phyloP scores from a whole-genome alignment of 192 early-diverging fungal species.

The Anaeromyces robustus region DNA sequence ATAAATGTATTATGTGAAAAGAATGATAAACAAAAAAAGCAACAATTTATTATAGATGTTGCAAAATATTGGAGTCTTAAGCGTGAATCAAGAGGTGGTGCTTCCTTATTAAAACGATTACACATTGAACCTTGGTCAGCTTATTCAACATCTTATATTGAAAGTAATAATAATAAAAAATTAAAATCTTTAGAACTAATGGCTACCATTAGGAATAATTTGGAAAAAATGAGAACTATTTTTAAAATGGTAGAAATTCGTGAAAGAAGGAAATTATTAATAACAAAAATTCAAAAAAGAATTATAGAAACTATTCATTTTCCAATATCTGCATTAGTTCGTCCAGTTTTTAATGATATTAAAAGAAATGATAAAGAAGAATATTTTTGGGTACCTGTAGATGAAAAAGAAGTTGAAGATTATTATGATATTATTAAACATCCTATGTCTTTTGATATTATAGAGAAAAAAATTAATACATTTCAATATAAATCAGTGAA shows the following conservation, averaged over 20 bases:
- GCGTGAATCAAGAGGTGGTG: slow-evolving; percentile 71
- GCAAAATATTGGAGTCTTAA: slow-evolving; percentile 94
- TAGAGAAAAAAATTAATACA: slow-evolving; percentile 33
- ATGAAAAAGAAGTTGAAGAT: slow-evolving; percentile 48
- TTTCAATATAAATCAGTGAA: slow-evolving; percentile 40
- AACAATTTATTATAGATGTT: slow-evolving; percentile 44
- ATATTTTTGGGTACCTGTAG: slow-evolving; percentile 54
- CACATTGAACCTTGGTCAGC: slow-evolving; percentile 61
- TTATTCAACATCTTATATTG: slow-evolving; percentile 43
- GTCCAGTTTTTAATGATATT: slow-evolving; percentile 3
- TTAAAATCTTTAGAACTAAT: slow-evolving; percentile 61
- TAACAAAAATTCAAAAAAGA: slow-evolving; percentile 44
- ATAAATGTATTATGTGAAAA: not conserved
- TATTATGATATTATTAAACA: slow-evolving; percentile 48
- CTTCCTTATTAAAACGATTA: slow-evolving; percentile 84
- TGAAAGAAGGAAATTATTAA: not conserved
- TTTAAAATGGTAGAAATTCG: not conserved
- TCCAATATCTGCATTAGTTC: not conserved
- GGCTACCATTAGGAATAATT: not conserved
- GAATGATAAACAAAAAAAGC: slow-evolving; percentile 18
- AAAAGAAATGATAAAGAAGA: slow-evolving; percentile 33
- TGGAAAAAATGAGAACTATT: not conserved
- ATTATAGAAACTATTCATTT: slow-evolving; percentile 8
- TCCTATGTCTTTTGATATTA: slow-evolving; percentile 67
- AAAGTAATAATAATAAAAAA: slow-evolving; percentile 35